Percentiles rank a stretch among this genome's conserved stretches.
Conservation (phyloP, 2,329 filamentous ascomycete genomes). For the Madurella fahalii region DNA sequence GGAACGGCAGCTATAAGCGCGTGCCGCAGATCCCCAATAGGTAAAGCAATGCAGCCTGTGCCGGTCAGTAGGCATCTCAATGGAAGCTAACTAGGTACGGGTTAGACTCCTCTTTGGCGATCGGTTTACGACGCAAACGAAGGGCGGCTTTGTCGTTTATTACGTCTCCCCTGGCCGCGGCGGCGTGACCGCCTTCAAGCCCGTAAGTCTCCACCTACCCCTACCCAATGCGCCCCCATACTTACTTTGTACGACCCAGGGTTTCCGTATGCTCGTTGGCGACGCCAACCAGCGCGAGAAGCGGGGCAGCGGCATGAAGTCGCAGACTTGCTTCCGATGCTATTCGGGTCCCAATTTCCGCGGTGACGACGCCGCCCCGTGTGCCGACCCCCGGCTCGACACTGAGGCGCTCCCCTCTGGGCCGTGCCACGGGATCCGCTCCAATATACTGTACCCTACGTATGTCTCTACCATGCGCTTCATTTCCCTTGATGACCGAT, state of each 20-base stretch:
- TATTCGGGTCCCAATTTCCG: conserved; percentile 41
- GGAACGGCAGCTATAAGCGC: conserved; percentile 35
- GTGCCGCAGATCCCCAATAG: conserved; percentile 28
- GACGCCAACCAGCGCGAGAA: conserved; percentile 34
- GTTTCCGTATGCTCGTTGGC: conserved; percentile 47
- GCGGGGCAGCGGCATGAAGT: conserved; percentile 27
- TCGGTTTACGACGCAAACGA: conserved; percentile 38
- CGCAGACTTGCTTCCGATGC: conserved; percentile 41
- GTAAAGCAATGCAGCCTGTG: conserved; percentile 9
- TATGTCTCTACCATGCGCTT: conserved; percentile 33
- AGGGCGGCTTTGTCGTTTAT: conserved; percentile 43
- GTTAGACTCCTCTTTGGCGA: conserved; percentile 36
- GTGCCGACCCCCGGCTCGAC: conserved; percentile 32
- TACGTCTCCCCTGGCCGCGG: conserved; percentile 40
- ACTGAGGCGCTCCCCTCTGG: conserved; percentile 35
- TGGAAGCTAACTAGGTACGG: not conserved
- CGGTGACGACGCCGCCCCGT: conserved; percentile 41
- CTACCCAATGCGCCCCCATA: conserved; percentile 23
- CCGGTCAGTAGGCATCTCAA: not conserved
- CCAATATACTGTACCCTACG: conserved; percentile 45
- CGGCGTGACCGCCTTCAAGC: conserved; percentile 43
- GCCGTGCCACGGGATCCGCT: conserved; percentile 41
- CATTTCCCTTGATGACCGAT: no score
- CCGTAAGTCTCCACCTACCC: conserved; percentile 43
- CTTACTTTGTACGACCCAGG: conserved; percentile 32